Evolutionary conservation across 106 monocot species (phyloP), one percentile per base, ranked within the genome.

Genomic region (Apostasia shenzhenica): DNA sequence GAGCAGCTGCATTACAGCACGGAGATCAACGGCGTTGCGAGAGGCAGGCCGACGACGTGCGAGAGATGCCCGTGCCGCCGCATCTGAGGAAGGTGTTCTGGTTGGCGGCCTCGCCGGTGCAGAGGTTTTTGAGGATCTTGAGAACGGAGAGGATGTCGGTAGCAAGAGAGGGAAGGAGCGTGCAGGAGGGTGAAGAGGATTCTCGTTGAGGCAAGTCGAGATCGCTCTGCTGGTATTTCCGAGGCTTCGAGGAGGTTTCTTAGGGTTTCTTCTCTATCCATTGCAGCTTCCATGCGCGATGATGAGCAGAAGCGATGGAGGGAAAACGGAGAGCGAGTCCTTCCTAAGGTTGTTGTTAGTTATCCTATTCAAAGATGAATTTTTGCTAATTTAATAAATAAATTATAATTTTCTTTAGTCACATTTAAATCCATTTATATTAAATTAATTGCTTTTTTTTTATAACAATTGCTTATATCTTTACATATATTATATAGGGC

Each of bases 51-150:
- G 54, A 85, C 38, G 64, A 76, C 38, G 55, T 77, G 62, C 13
- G 64, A 45, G 43, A 82, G 40, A 5, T 41, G 12, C 69, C 68
- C 2, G 68, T 61, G 60, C 85, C 89, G 11, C 54, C 57, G 68
- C 54, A 46, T 12, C 57, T 55, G 38, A 85, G 5, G 66, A 89
- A 85, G 26, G 26, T 26, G 77, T 77, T 48, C 73, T 72, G 59
- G 72, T 83, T 77, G 72, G 56, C 69, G 62, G 78, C 59, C 54
- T 14, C 14, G 3, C 78, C 85, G 12, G 85, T 83, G 14, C 82
- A 80, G 75, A 82, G 83, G 72, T 85, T 80, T 62, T 90, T 90
- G 0, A 82, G 72, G 56, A 90, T 59, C 73, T 85, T 78, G n/a
- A 80, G 80, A 62, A 90, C 80, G 59, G 9, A 58, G 40, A 52